phyloP scores from a whole-genome alignment of 441 rosid species.

The Croton laevigatus region DNA sequence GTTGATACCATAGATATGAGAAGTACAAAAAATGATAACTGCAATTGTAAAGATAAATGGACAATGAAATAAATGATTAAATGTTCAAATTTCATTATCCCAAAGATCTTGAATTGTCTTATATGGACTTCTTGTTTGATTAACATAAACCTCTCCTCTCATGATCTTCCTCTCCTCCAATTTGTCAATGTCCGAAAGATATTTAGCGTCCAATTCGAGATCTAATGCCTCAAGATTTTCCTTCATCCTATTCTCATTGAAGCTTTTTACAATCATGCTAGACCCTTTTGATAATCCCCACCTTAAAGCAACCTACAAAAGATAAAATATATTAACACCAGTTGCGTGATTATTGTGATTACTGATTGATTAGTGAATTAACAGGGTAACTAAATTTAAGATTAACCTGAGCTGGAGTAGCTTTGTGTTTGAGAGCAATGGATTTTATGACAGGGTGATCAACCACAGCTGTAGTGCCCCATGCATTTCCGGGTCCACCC shows the following conservation, averaged over 20 bases:
- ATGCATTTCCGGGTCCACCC: slow-evolving; percentile 74
- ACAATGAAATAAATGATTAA: slow-evolving; percentile 19
- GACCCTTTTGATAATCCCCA: slow-evolving; percentile 86
- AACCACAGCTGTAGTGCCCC: slow-evolving; percentile 82
- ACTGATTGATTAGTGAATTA: no score
- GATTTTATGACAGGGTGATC: slow-evolving; percentile 55
- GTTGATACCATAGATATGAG: no score
- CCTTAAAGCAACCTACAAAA: slow-evolving; percentile 58
- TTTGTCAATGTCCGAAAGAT: slow-evolving; percentile 49
- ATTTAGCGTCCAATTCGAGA: slow-evolving; percentile 50
- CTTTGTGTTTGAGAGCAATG: slow-evolving; percentile 60
- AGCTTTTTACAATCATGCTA: slow-evolving; percentile 76
- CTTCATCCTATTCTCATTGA: slow-evolving; percentile 50
- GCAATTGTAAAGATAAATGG: not conserved
- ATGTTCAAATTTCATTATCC: slow-evolving; percentile 80
- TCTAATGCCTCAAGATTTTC: slow-evolving; percentile 61
- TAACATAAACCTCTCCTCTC: slow-evolving; percentile 77
- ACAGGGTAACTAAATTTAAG: no score
- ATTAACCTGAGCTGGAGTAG: slow-evolving; percentile 68
- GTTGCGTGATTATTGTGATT: no score
- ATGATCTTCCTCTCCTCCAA: slow-evolving; percentile 65
- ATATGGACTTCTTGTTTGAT: slow-evolving; percentile 73
- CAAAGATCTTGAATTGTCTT: slow-evolving; percentile 62
- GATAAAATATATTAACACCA: no score
- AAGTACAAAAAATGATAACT: no score